Evolutionary conservation across 805 yeast genomes (phyloP).

Genomic region (Sporopachydermia lactativora): DNA sequence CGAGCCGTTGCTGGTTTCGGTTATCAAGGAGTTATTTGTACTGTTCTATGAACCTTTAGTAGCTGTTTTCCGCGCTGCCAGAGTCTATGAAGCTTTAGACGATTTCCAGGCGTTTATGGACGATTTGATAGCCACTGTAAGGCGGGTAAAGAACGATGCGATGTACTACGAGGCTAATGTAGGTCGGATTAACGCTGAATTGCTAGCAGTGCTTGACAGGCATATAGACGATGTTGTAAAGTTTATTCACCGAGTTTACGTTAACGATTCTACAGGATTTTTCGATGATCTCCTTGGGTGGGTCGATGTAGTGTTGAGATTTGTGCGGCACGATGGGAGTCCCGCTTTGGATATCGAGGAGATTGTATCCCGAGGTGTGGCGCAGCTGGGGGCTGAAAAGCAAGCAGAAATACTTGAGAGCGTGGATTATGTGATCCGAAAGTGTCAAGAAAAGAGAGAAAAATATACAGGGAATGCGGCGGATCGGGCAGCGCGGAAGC

Average conservation of each 20-base stretch:
- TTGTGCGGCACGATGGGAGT: conserved; percentile 46
- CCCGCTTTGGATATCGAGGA: conserved; percentile 30
- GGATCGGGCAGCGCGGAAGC: conserved; percentile 15
- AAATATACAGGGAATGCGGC: conserved; percentile 12
- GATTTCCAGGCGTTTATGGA: conserved; percentile 51
- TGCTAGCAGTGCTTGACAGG: conserved; percentile 49
- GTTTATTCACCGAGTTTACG: conserved; percentile 71
- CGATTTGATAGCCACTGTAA: conserved; percentile 49
- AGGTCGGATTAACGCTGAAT: conserved; percentile 49
- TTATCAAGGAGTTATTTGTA: conserved; percentile 59
- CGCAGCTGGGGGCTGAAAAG: conserved; percentile 6
- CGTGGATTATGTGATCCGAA: conserved; percentile 24
- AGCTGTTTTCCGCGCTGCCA: conserved; percentile 49
- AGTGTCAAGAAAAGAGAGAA: conserved; percentile 20
- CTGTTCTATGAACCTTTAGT: conserved; percentile 66
- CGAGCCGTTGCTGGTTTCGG: conserved; percentile 66
- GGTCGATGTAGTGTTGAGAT: conserved; percentile 52
- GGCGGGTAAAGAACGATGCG: conserved; percentile 31
- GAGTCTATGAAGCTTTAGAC: conserved; percentile 48
- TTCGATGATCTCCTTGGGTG: conserved; percentile 63
- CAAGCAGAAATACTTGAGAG: conserved; percentile 26
- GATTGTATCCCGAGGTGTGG: conserved; percentile 16
- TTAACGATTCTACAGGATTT: conserved; percentile 56
- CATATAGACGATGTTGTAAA: conserved; percentile 62
- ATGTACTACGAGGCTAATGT: conserved; percentile 34